Evolutionary conservation across 2,329 filamentous ascomycete genomes (phyloP).

Genomic region (Alternaria conjuncta): DNA sequence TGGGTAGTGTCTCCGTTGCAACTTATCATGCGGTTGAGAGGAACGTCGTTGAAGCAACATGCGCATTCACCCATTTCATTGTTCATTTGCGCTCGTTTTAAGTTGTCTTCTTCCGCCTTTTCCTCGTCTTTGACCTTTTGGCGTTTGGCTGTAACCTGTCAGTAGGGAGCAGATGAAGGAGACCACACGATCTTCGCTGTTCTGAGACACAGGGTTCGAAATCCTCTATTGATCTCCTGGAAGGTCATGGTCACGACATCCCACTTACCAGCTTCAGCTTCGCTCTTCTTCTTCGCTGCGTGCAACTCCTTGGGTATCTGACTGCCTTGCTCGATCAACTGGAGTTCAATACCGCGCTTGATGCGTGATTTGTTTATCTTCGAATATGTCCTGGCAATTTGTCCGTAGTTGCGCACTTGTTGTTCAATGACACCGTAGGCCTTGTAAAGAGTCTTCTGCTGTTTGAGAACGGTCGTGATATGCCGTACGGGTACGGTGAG

Average conservation of each 20-base stretch:
- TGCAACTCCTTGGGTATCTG: conserved; percentile 39
- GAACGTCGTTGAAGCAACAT: conserved; percentile 73
- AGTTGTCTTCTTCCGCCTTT: conserved; percentile 46
- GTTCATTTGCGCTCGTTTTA: conserved; percentile 29
- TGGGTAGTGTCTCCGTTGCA: conserved; percentile 68
- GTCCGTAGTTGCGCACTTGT: conserved; percentile 32
- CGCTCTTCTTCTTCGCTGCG: conserved; percentile 37
- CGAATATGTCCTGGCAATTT: conserved; percentile 18
- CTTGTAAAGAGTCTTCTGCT: conserved; percentile 48
- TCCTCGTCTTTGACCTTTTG: conserved; percentile 29
- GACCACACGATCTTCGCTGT: not conserved
- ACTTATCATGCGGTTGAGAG: conserved; percentile 70
- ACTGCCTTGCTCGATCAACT: conserved; percentile 31
- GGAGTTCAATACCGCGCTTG: conserved; percentile 23
- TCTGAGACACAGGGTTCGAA: not conserved
- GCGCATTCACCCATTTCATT: conserved; percentile 68
- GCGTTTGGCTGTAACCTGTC: conserved; percentile 30
- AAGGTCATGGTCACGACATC: not conserved
- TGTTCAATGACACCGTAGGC: conserved; percentile 45
- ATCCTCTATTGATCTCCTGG: not conserved
- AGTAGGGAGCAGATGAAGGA: not conserved
- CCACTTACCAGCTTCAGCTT: conserved; percentile 26
- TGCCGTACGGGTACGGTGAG: conserved; percentile 45
- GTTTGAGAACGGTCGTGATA: conserved; percentile 40
- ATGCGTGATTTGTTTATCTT: conserved; percentile 29